A percentile compares a stretch with the other conserved stretches of the same genome.
Conservation (phyloP, 2,329 filamentous ascomycete species). For the Claviceps humidiphila region DNA sequence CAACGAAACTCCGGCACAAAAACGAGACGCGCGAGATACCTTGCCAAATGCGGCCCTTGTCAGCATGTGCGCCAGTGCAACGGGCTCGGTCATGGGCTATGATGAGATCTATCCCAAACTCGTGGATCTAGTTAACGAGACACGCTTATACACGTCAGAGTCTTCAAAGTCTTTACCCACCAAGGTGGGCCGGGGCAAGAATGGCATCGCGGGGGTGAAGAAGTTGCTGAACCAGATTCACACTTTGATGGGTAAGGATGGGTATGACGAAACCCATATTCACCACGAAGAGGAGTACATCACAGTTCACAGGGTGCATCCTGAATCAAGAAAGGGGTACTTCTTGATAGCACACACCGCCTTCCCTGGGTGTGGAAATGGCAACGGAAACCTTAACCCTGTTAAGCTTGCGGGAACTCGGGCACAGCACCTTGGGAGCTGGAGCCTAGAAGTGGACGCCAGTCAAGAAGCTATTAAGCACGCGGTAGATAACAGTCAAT, state of each 20-base stretch:
- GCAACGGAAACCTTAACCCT: conserved; percentile 66
- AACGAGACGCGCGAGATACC: conserved; percentile 86
- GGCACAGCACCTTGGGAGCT: conserved; percentile 75
- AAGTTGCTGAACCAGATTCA: conserved; percentile 92
- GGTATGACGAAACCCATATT: conserved; percentile 89
- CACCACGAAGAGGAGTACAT: conserved; percentile 95
- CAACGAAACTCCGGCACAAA: conserved; percentile 92
- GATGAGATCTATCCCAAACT: conserved; percentile 91
- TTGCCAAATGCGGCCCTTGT: conserved; percentile 88
- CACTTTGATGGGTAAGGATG: conserved; percentile 86
- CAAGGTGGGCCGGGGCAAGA: conserved; percentile 55
- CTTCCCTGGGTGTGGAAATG: conserved; percentile 79
- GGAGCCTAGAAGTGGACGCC: conserved; percentile 83
- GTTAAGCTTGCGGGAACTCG: conserved; percentile 74
- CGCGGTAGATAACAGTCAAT: conserved; percentile 54
- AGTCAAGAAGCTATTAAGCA: conserved; percentile 53
- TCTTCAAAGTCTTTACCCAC: conserved; percentile 50
- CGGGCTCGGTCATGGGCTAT: conserved; percentile 94
- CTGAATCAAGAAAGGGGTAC: conserved; percentile 81
- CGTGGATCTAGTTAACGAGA: conserved; percentile 88
- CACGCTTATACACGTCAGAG: conserved; percentile 64
- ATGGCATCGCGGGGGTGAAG: conserved; percentile 82
- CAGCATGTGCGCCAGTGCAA: conserved; percentile 88
- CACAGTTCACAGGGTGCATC: conserved; percentile 90
- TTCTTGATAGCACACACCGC: conserved; percentile 95